Base-by-base conservation (phyloP, 345 rosid species). In the Rhizophora mangle region DNA sequence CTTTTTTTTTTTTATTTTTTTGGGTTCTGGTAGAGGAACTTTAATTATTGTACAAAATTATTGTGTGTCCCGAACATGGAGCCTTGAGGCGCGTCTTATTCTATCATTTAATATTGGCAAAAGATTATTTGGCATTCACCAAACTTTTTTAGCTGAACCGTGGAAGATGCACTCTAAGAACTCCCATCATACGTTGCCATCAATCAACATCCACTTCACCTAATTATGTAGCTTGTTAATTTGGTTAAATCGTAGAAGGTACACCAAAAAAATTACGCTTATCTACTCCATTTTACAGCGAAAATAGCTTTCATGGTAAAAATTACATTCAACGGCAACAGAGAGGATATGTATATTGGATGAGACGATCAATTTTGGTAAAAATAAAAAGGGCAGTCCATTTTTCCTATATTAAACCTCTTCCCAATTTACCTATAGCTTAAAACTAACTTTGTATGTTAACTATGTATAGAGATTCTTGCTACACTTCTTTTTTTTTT, bases 181-280 rank as follows among this genome's bases (percentile, higher is more conserved):
- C 54, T 32, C 31, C 56, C 66, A 62, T 7, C 67, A 58, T 22
- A 72, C 32, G 19, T 59, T 43, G 11, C 72, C 26, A 68, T 73
- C 74, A 64, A 46, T 76, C 68, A 4, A 29, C 65, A 55, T 73
- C 70, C 54, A 18, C 24, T 55, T 31, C 59, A 74, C 84, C 81
- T 58, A 77, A 67, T 68, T 54, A 24, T 53, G 68, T 67, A 65
- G 78, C 64, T 68, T 61, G 53, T 71, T 55, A 24, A 43, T 43
- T 60, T 53, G 64, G 54, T 34, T 61, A 11, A 43, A 60, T 18
- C 16, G 70, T 11, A 59, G 59, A 31, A 62, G 65, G 62, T 27
- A 29, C 64, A 8, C 37, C 64, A 30, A 61, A 4, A 67, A 27
- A 29, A 31, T 9, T 19, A 15, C n/a, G 46, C n/a, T 39, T 26